phyloP scores from a whole-genome alignment of 805 yeast genomes.

The Alloascoidea africana region DNA sequence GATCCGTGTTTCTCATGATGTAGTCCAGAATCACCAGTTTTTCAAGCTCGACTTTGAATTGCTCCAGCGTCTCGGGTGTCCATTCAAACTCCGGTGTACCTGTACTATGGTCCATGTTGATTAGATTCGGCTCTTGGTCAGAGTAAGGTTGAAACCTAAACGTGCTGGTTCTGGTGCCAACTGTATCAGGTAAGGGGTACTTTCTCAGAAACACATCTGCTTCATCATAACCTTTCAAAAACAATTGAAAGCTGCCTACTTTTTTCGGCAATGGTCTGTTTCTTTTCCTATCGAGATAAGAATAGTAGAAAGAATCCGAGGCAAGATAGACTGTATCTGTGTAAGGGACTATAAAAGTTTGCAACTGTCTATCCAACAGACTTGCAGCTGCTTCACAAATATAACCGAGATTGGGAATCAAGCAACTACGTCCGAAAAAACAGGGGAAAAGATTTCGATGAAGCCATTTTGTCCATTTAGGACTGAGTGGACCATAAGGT shows the following conservation, averaged over 20 bases:
- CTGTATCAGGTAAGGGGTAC: constrained; percentile 35
- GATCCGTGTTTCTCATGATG: constrained; percentile 59
- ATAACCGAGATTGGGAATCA: constrained; percentile 60
- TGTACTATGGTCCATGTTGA: constrained; percentile 3
- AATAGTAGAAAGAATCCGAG: constrained; percentile 36
- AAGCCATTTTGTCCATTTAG: constrained; percentile 71
- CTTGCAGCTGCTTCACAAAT: constrained; percentile 62
- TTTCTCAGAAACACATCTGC: constrained; percentile 43
- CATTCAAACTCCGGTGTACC: constrained; percentile 26
- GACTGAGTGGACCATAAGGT: constrained; percentile 65
- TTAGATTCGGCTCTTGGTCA: constrained; percentile 2
- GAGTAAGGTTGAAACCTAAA: neutral
- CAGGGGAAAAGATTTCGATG: constrained; percentile 66
- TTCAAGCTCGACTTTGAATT: constrained; percentile 48
- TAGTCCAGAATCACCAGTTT: constrained; percentile 58
- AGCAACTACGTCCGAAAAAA: constrained; percentile 58
- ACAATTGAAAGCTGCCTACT: constrained; percentile 54
- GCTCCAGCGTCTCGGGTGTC: constrained; percentile 31
- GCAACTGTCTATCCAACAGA: constrained; percentile 43
- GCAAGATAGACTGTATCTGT: constrained; percentile 41
- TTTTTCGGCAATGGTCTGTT: constrained; percentile 25
- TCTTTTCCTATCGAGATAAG: constrained; percentile 27
- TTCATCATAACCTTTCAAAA: constrained; percentile 38
- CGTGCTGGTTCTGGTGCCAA: constrained; percentile 3
- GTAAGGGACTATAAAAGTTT: constrained; percentile 45